phyloP scores from a whole-genome alignment of 177 flowering plant genomes.

The Vitis hybrid region DNA sequence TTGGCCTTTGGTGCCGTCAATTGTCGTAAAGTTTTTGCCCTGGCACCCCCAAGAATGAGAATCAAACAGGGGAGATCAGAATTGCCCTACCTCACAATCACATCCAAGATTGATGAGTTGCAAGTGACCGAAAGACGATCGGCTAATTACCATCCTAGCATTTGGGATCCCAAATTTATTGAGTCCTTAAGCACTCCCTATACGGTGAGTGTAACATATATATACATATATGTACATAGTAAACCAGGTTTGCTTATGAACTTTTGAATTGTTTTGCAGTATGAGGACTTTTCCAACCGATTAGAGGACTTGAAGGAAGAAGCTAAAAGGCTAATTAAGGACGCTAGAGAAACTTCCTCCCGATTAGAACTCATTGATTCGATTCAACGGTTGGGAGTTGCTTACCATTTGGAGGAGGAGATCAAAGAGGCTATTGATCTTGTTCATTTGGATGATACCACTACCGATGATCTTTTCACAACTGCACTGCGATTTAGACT shows the following conservation, averaged over 20 bases:
- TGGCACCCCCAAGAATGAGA: not conserved
- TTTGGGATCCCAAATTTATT: conserved; percentile 15
- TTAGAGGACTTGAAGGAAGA: conserved; percentile 11
- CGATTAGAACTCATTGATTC: conserved; percentile 9
- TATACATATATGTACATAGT: no score
- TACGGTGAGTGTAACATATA: not conserved
- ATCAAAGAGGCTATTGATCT: conserved; percentile 8
- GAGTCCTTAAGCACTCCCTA: conserved; percentile 15
- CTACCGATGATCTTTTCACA: conserved; percentile 6
- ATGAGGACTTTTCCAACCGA: not conserved
- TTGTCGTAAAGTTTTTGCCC: no score
- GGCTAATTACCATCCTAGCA: conserved; percentile 21
- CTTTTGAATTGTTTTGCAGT: conserved; percentile 6
- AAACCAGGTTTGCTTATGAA: not conserved
- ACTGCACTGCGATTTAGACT: conserved; percentile 23
- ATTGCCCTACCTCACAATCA: not conserved
- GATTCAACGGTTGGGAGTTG: conserved; percentile 22
- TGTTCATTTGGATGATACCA: not conserved
- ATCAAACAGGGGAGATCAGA: not conserved
- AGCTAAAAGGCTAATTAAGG: not conserved
- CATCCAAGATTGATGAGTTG: not conserved
- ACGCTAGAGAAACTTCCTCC: not conserved
- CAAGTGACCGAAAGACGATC: conserved; percentile 4
- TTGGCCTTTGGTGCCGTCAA: not conserved
- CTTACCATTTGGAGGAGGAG: conserved; percentile 26